A percentile compares a stretch with the other conserved stretches of the same genome.
These are phyloP conservation scores for Suillus sp. DNA, from an alignment of 768 basidiomycete species.

Conservation along the genomic window DNA sequence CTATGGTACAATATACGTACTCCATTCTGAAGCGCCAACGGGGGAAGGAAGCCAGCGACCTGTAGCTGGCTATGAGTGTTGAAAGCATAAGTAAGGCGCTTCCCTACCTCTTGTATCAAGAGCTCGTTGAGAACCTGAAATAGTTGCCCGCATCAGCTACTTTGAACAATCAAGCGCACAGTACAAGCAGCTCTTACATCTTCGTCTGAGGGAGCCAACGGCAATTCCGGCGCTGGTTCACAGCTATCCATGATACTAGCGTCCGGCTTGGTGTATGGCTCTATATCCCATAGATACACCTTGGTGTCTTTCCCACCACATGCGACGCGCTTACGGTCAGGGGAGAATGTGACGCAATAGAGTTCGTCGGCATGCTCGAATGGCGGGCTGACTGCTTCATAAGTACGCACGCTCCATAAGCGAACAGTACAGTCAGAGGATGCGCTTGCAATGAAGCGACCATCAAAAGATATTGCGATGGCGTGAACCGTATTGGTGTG, in stretches of 20 bases:
- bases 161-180: background rate
- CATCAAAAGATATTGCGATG: slow-evolving; percentile 34
- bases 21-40: slow-evolving; percentile 2
- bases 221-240: slow-evolving; percentile 1
- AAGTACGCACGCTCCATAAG: slow-evolving; percentile 29
- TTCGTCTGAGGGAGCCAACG: slow-evolving; percentile 8
- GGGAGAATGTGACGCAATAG: slow-evolving; percentile 33
- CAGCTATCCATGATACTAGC: slow-evolving; percentile 20
- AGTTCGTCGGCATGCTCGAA: slow-evolving; percentile 31
- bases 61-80: background rate
- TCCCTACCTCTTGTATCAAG: slow-evolving; percentile 3
- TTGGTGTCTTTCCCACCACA: slow-evolving; percentile 31
- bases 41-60: slow-evolving; percentile 9
- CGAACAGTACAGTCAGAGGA: slow-evolving; percentile 35
- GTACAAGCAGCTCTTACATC: background rate
- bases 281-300: slow-evolving; percentile 35
- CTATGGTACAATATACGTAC: background rate
- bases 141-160: background rate
- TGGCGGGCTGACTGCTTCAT: slow-evolving; percentile 22
- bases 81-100: background rate
- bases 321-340: slow-evolving; percentile 30
- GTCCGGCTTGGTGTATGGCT: slow-evolving; percentile 26
- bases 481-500: slow-evolving; percentile 29
- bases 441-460: slow-evolving; percentile 32
- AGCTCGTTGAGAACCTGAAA: slow-evolving; percentile 3